phyloP scores from a whole-genome alignment of 2,329 filamentous ascomycete genomes.

The Falciphora oryzae region DNA sequence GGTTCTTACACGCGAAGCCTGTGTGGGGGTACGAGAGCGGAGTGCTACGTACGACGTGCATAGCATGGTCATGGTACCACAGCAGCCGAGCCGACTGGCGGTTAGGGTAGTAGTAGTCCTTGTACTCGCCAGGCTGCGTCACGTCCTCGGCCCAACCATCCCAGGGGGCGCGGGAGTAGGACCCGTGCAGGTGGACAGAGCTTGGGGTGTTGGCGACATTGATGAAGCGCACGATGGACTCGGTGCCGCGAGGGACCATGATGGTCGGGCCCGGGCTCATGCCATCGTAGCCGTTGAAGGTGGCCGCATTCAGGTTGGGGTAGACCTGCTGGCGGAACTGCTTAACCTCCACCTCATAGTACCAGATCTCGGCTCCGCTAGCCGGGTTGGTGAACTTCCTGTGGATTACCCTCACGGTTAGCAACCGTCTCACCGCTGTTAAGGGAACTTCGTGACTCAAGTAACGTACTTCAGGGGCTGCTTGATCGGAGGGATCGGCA shows the following conservation, averaged over 20 bases:
- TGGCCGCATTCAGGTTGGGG: constrained; percentile 26
- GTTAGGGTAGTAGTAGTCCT: constrained; percentile 60
- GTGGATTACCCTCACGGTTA: not conserved
- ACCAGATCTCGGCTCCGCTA: constrained; percentile 28
- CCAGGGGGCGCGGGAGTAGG: constrained; percentile 40
- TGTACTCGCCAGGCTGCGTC: constrained; percentile 46
- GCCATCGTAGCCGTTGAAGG: constrained; percentile 45
- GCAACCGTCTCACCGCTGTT: not conserved
- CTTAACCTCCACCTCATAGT: constrained; percentile 30
- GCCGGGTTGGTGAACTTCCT: constrained; percentile 30
- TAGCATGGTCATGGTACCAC: constrained; percentile 50
- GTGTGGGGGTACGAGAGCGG: not conserved
- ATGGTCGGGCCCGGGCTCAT: constrained; percentile 49
- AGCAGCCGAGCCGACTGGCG: constrained; percentile 44
- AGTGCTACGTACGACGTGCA: constrained; percentile 23
- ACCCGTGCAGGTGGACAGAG: constrained; percentile 50
- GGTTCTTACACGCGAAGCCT: not conserved
- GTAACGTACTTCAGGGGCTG: constrained; percentile 31
- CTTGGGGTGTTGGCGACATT: constrained; percentile 40
- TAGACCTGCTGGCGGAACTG: constrained; percentile 30
- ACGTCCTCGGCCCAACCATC: constrained; percentile 46
- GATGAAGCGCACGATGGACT: constrained; percentile 47
- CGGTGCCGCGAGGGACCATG: constrained; percentile 38
- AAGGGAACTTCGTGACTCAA: too few relatives aligned
- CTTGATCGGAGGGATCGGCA: constrained; percentile 40